Conservation (phyloP, 257 asterid genomes). For the Striga asiatica region DNA sequence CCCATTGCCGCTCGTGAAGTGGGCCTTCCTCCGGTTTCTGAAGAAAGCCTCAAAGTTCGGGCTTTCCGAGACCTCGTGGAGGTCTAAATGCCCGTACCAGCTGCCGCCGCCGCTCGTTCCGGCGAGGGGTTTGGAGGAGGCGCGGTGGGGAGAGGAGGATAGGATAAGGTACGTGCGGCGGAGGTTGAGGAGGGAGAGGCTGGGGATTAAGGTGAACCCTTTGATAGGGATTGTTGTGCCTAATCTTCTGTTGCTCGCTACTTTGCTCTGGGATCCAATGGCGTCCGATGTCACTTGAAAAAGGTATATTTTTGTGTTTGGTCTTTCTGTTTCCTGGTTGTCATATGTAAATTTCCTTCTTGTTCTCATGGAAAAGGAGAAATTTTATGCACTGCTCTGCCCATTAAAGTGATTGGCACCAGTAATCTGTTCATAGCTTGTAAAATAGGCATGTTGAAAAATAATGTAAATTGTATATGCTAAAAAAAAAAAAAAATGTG, state of each 20-base stretch:
- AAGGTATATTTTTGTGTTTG: too few species aligned
- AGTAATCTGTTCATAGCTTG: too few species aligned
- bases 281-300: neutral
- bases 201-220: slow-evolving; percentile 38
- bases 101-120: slow-evolving; percentile 54
- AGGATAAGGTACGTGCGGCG: slow-evolving; percentile 37
- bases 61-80: slow-evolving; percentile 63
- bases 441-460: too few species aligned
- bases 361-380: too few species aligned
- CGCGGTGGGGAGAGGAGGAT: slow-evolving; percentile 60
- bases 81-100: slow-evolving; percentile 77
- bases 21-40: slow-evolving; percentile 51
- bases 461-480: too few species aligned
- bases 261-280: slow-evolving; percentile 22
- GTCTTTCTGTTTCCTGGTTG: too few species aligned
- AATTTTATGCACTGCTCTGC: too few species aligned
- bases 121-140: slow-evolving; percentile 74
- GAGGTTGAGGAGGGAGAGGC: slow-evolving; percentile 40
- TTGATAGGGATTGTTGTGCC: slow-evolving; percentile 52
- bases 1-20: slow-evolving; percentile 21
- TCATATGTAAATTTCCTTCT: too few species aligned
- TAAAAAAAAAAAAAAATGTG: too few species aligned
- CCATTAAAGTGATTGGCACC: too few species aligned
- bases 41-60: slow-evolving; percentile 37
- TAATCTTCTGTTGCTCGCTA: slow-evolving; percentile 38